Conservation (phyloP, 768 basidiomycete genomes). For the Phanerochaete carnosa region DNA sequence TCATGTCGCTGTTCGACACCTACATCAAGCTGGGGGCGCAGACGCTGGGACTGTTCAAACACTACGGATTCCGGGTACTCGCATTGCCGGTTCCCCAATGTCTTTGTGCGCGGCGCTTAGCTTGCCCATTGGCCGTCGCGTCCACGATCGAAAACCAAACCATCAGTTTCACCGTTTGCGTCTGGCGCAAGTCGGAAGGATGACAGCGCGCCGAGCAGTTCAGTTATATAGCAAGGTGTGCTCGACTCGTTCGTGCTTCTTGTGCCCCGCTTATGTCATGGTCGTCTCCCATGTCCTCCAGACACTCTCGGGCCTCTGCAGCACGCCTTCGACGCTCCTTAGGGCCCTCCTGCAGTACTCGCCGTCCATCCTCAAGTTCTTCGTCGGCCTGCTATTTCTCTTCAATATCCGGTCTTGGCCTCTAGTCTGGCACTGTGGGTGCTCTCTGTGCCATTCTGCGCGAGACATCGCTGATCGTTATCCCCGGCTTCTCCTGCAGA, state of each 20-base stretch:
- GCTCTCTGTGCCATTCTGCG: not conserved
- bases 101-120: not conserved
- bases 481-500: slow-evolving; percentile 33
- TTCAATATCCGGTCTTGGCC: slow-evolving; percentile 62
- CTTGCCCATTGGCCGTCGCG: not conserved
- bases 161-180: not conserved
- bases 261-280: not conserved
- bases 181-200: not conserved
- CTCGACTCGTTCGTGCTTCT: not conserved
- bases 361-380: slow-evolving; percentile 33
- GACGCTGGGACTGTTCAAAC: no score
- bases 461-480: not conserved
- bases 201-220: not conserved
- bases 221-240: slow-evolving; percentile 4
- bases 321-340: not conserved
- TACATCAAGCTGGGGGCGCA: no score
- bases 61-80: not conserved
- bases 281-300: not conserved
- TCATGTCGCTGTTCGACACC: not conserved
- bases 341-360: slow-evolving; percentile 8
- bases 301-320: not conserved
- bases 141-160: not conserved
- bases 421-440: slow-evolving; percentile 67
- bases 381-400: slow-evolving; percentile 48
- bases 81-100: not conserved